Conservation (phyloP, 306 rosid genomes). For the Cucumis cinereus region DNA sequence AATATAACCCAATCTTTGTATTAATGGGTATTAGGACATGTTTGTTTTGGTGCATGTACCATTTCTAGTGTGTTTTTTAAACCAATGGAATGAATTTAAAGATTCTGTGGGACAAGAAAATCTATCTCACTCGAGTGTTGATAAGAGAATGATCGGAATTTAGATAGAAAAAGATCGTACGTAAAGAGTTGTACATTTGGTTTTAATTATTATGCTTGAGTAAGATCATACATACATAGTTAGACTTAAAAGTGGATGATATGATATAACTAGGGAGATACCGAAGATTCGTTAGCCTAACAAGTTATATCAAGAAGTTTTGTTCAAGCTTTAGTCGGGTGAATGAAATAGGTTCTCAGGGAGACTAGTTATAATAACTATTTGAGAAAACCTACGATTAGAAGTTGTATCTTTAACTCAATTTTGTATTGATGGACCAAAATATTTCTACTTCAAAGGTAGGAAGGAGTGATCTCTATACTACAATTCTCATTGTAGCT, state of each 20-base stretch:
- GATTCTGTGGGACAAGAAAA: background rate
- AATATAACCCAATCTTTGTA: background rate
- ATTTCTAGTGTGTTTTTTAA: background rate
- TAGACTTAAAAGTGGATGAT: background rate
- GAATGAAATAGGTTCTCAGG: background rate
- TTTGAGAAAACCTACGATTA: background rate
- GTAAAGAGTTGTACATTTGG: background rate
- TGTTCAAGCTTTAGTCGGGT: background rate
- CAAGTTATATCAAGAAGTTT: background rate
- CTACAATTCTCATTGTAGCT: background rate
- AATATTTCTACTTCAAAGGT: background rate
- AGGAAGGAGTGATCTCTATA: background rate
- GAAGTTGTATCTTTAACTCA: background rate
- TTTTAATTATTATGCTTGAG: background rate
- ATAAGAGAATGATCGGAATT: background rate
- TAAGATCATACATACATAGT: background rate
- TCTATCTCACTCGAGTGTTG: background rate
- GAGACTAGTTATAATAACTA: background rate
- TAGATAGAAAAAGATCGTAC: background rate
- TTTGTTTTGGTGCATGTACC: background rate
- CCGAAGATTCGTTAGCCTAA: background rate
- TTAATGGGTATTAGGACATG: background rate
- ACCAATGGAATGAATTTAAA: too few relatives aligned
- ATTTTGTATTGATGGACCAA: background rate
- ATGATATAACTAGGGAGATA: background rate